Evolutionary conservation across 345 rosid genomes (phyloP), one percentile per base, ranked within the genome.

Genomic region (Kernera saxatilis): DNA sequence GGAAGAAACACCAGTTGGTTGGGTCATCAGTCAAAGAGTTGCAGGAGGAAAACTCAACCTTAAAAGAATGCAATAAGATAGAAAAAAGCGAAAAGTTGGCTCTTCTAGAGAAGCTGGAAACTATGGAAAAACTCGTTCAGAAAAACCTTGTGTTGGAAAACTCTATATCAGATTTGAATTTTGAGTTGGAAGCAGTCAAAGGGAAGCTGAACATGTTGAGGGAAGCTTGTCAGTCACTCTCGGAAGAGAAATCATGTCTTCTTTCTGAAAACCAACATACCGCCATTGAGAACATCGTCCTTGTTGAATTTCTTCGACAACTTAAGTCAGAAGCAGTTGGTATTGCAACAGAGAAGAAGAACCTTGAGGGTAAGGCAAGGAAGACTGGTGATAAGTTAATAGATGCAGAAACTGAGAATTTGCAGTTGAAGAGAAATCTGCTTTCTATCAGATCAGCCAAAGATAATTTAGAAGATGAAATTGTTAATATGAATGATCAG

Each of bases 101-200:
- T 64, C 88, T 91, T 72, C 46, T 77, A 64, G 84, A 79, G 81
- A 91, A 91, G 81, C 71, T 90, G 84, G 82, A 59, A 56, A 67
- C 72, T 33, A 82, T 87, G 97, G 88, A 93, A 74, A 83, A 73
- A 37, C 92, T 93, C 57, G 67, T 78, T 55, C 87, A 87, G 86
- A 85, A 86, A 77, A 91, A 89, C 81, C 73, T 76, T 64, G 67
- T 86, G 70, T 65, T 91, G 60, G 98, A 91, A 82, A 85, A 85
- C 63, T 94, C 95, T 46, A 78, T 94, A 45, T 82, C 90, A 27
- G 89, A 82, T 78, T 80, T 94, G 85, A 88, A 86, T 52, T 78
- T 77, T 25, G 96, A 91, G 83, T 74, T 94, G 68, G 87, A 83
- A 78, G 84, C 84, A 62, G 80, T 81, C 65, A 80, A 87, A 67